Evolutionary conservation across 495 filamentous ascomycete species (phyloP), one percentile per base, ranked within the genome.

Genomic region (Penicillium angulare): DNA sequence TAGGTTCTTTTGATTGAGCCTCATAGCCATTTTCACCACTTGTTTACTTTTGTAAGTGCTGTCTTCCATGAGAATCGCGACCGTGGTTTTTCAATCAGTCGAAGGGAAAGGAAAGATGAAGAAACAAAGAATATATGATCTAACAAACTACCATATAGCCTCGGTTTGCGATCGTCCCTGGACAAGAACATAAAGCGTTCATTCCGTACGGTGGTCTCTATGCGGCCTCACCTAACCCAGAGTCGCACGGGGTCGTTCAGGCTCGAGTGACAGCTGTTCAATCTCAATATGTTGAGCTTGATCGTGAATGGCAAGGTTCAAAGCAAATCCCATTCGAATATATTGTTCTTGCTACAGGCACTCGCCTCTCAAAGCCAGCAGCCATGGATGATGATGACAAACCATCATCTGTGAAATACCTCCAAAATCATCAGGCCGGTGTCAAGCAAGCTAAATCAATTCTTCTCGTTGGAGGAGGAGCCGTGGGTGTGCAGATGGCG

Each of bases 401-500:
- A 45, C 41, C 40, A 1, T 74, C 53, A 17, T 75, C 68, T 0
- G 65, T 73, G 20, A 50, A 62, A 2, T 75, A 73, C 45, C 55
- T 75, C 5, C 68, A 71, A 32, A 66, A 58, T 3, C 72, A 75
- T 50, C 72, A 75, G 43, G 55, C 51, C 1, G 57, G 61, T 20
- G 57, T 71, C 2, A 66, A 72, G 43, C 33, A 49, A 5, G 57
- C 77, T 2, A 57, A 69, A 20, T 74, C 72, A 0, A 73, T 86
- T 43, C 66, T 79, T 5, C 72, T 86, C 16, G 74, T 84, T 1
- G 83, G 83, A 3, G 83, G 79, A 1, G 83, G 83, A 1, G 79
- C 83, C 4, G 81, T 83, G 0, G 83, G 83, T 1, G 74, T 86
- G 0, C 78, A 86, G 63, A 64, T 84, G 59, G 81, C 81, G 0